Percentiles rank a stretch among this genome's conserved stretches.
Conservation (phyloP, 148 eudicot species). For the Persicaria maculosa region DNA sequence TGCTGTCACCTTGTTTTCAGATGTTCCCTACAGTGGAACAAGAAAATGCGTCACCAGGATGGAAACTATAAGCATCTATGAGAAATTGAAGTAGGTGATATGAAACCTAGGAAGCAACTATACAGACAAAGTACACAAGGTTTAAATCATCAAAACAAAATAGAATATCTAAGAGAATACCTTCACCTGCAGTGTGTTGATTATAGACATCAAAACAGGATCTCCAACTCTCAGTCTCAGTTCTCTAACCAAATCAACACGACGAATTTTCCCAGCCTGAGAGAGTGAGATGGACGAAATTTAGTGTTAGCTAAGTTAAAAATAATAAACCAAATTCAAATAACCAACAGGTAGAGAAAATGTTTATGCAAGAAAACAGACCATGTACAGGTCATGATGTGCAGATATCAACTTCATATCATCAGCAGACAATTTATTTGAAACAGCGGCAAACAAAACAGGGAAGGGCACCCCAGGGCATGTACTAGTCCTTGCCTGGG, state of each 20-base stretch:
- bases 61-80: too few relatives aligned
- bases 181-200: constrained; percentile 16
- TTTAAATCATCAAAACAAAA: too few relatives aligned
- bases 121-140: too few relatives aligned
- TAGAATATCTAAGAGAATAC: too few relatives aligned
- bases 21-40: too few relatives aligned
- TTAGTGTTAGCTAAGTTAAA: background rate
- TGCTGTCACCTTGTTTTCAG: too few relatives aligned
- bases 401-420: constrained; percentile 39
- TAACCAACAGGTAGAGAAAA: background rate
- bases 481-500: constrained; percentile 35
- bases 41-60: too few relatives aligned
- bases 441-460: constrained; percentile 47
- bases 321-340: background rate
- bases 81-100: too few relatives aligned
- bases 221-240: constrained; percentile 33
- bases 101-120: too few relatives aligned
- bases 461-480: constrained; percentile 80
- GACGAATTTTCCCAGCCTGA: constrained; percentile 23
- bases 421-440: constrained; percentile 35
- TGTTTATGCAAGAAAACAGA: constrained; percentile 19
- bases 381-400: constrained; percentile 45
- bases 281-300: background rate
- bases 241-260: constrained; percentile 31
- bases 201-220: constrained; percentile 23